Evolutionary conservation across 1,139 yeast genomes (phyloP).

Genomic region (Taiozyma sp.): DNA sequence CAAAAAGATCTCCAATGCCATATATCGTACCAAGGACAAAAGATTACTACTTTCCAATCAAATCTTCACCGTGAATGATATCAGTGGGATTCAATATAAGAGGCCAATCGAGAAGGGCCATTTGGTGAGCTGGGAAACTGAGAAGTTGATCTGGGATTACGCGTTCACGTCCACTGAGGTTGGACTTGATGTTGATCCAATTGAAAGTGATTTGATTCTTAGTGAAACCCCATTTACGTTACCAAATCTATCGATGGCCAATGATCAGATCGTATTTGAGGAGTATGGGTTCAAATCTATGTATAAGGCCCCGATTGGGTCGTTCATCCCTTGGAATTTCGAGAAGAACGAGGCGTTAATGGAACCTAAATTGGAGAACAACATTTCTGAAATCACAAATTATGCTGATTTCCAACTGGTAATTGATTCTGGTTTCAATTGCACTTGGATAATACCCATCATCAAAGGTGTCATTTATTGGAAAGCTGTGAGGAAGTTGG

Average conservation of each 20-base stretch:
- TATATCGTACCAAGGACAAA: conserved; percentile 75
- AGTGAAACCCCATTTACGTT: conserved; percentile 77
- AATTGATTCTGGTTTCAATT: conserved; percentile 83
- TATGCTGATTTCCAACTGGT: conserved; percentile 68
- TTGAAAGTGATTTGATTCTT: conserved; percentile 30
- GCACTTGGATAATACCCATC: conserved; percentile 86
- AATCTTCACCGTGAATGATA: conserved; percentile 58
- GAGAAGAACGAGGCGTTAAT: conserved; percentile 21
- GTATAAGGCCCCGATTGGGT: conserved; percentile 48
- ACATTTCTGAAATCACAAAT: conserved; percentile 10
- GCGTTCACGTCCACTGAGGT: conserved; percentile 39
- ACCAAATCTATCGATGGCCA: conserved; percentile 77
- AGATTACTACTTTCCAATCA: conserved; percentile 72
- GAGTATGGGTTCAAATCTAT: conserved; percentile 75
- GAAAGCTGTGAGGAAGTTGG: conserved; percentile 65
- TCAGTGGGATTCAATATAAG: conserved; percentile 68
- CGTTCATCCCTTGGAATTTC: conserved; percentile 67
- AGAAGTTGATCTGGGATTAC: conserved; percentile 93
- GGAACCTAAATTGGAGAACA: conserved; percentile 18
- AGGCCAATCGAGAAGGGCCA: conserved; percentile 91
- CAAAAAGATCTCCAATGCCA: conserved; percentile 56
- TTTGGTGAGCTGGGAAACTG: conserved; percentile 86
- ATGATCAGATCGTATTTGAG: conserved; percentile 92
- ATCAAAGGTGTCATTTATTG: conserved; percentile 75
- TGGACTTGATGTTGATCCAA: conserved; percentile 29